Percentiles rank a stretch among this genome's conserved stretches.
Conservation (phyloP, 2,329 filamentous ascomycete species). For the Monilinia fructicola region DNA sequence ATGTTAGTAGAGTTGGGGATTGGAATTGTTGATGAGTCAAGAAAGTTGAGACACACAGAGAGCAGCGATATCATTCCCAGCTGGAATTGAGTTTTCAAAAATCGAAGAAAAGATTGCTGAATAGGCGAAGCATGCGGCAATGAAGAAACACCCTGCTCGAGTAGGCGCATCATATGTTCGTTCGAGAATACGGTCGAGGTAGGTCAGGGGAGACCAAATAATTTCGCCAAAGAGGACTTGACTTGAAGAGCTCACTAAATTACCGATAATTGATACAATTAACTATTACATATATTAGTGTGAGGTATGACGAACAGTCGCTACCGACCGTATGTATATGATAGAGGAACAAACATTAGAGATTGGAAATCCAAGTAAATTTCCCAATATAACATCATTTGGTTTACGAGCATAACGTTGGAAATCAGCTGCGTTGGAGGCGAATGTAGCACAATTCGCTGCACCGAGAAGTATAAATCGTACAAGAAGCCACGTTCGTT, state of each 20-base stretch:
- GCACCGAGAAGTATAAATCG: conserved; percentile 43
- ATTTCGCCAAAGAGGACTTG: conserved; percentile 41
- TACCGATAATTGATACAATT: conserved; percentile 44
- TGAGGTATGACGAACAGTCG: rapidly evolving
- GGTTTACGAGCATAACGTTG: conserved; percentile 46
- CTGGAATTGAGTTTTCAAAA: conserved; percentile 46
- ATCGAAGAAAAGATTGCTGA: conserved; percentile 47
- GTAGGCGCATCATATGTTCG: conserved; percentile 42
- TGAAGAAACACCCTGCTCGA: conserved; percentile 45
- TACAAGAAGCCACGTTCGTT: conserved; percentile 43
- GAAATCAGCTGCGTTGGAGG: conserved; percentile 46
- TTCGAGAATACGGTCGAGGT: conserved; percentile 43
- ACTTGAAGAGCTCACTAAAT: conserved; percentile 42
- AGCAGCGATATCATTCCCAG: conserved; percentile 44
- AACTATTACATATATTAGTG: conserved; percentile 25
- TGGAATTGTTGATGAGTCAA: neutral
- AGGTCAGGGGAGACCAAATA: conserved; percentile 42
- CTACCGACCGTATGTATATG: neutral
- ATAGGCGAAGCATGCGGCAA: conserved; percentile 46
- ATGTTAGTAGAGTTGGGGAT: neutral
- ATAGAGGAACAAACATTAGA: conserved; percentile 35
- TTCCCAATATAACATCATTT: conserved; percentile 45
- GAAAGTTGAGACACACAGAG: conserved; percentile 27
- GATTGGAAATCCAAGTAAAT: conserved; percentile 46
- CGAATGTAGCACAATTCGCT: conserved; percentile 43